Base-by-base conservation (phyloP, 257 asterid species). In the Nicotiana benthamiana region DNA sequence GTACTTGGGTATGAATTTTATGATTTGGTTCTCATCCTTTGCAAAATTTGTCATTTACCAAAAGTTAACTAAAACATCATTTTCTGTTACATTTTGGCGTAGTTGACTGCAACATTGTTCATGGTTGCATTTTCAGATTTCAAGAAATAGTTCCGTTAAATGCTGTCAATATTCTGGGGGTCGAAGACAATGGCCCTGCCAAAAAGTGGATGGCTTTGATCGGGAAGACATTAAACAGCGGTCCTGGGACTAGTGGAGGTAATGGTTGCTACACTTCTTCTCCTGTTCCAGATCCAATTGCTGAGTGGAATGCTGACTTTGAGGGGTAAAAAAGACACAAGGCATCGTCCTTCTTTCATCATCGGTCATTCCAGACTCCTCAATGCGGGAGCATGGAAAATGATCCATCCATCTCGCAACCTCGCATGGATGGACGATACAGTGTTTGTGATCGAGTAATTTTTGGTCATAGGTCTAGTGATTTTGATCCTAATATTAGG, bases 121-220 rank as follows among this genome's bases (percentile, higher is more conserved):
- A 1, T 72, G 46, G n/a, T 24, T 48, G 8, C 61, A 72, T 46
- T 46, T 48, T 57, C 89, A 95, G 98, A 86, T 90, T 95, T 74
- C 98, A 95, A 79, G 98, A 95, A 82, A 89, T 92, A 68, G 98
- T 95, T 51, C 98, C 98, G 12, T 75, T 95, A 11, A 95, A 93
- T 59, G 97, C 98, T 7, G 94, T 96, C 48, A 94, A 93, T 66
- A 94, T 94, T n/a, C 82, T 93, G 6, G 97, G 97, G 6, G 88
- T 93, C 1, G 93, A 91, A 79, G 93, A 93, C 82, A 82, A 77
- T 30, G 92, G 88, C 5, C 97, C 98, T 9, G 92, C 94, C 4
- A 85, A 86, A 52, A 88, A 86, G 83, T 95, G 98, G 98, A 84
- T 93, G 17, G 85, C 94, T 4, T 82, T 93, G 26, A 92, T 89